Percentiles rank a stretch among this genome's conserved stretches.
phyloP scores from a whole-genome alignment of 2,329 filamentous ascomycete genomes.

The Clonostachys sp. region DNA sequence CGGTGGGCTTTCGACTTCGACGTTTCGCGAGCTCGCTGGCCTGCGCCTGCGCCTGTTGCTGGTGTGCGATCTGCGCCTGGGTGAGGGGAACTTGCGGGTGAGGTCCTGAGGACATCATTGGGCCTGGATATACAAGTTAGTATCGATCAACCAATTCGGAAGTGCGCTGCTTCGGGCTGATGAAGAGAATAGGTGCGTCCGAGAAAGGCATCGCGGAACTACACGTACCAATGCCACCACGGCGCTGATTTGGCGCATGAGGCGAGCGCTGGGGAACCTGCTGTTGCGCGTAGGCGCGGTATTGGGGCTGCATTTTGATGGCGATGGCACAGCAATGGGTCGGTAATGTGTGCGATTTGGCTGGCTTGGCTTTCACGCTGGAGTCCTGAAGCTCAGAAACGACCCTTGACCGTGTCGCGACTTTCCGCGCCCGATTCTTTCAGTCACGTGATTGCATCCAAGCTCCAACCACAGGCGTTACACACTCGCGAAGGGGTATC shows the following conservation, averaged over 20 bases:
- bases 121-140: constrained; percentile 29
- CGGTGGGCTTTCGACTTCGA: constrained; percentile 83
- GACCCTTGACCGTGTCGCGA: no score
- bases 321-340: no score
- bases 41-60: constrained; percentile 36
- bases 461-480: no score
- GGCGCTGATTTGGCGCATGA: constrained; percentile 41
- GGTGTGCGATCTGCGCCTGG: constrained; percentile 48
- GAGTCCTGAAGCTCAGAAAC: no score
- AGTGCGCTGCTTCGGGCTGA: background rate
- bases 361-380: no score
- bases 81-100: constrained; percentile 47
- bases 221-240: constrained; percentile 47
- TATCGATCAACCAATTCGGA: no score
- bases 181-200: background rate
- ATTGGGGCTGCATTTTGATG: constrained; percentile 41
- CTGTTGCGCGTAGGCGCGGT: constrained; percentile 36
- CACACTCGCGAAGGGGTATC: no score
- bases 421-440: no score
- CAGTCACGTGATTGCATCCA: no score
- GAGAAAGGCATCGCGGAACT: background rate
- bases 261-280: constrained; percentile 44
- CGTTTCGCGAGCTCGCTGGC: constrained; percentile 69
- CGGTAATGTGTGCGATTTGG: no score
- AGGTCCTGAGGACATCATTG: constrained; percentile 51